Conservation (phyloP, 805 yeast species). For the Ogataea salicorniae region DNA sequence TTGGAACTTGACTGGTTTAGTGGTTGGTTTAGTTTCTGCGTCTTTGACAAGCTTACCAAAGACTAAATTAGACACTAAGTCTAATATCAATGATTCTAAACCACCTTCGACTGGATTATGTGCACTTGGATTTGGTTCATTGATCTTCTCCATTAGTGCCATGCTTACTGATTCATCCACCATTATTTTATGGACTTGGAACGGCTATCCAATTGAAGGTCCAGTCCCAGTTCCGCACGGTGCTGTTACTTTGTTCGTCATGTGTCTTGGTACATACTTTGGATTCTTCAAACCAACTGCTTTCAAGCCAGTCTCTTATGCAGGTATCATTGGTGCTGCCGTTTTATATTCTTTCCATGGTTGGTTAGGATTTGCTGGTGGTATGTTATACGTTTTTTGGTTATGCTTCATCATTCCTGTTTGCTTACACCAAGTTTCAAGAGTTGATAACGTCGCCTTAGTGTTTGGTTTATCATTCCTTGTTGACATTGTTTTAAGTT, state of each 20-base stretch:
- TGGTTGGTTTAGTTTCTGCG: conserved; percentile 59
- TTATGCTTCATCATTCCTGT: conserved; percentile 55
- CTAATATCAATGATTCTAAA: conserved; percentile 5
- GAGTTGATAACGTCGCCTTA: conserved; percentile 42
- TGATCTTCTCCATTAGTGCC: conserved; percentile 67
- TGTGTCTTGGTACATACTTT: conserved; percentile 51
- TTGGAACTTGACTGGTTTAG: conserved; percentile 64
- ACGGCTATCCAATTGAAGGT: conserved; percentile 82
- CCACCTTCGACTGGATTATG: conserved; percentile 45
- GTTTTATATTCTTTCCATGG: conserved; percentile 48
- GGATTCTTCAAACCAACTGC: conserved; percentile 34
- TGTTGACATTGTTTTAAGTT: conserved; percentile 47
- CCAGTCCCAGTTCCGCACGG: conserved; percentile 89
- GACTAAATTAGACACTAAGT: neutral
- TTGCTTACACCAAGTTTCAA: conserved; percentile 44
- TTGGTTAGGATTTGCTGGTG: conserved; percentile 77
- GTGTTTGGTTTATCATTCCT: conserved; percentile 47
- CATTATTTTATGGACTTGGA: conserved; percentile 93
- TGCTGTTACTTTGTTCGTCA: conserved; percentile 52
- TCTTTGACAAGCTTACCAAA: conserved; percentile 41
- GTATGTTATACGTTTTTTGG: conserved; percentile 56
- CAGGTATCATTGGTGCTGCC: conserved; percentile 47
- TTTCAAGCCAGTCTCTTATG: conserved; percentile 14
- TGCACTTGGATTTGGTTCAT: conserved; percentile 69
- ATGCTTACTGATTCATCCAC: conserved; percentile 81